Evolutionary conservation across 1,139 yeast species (phyloP), one percentile per base, ranked within the genome.

Genomic region (Maudiozyma humilis): DNA sequence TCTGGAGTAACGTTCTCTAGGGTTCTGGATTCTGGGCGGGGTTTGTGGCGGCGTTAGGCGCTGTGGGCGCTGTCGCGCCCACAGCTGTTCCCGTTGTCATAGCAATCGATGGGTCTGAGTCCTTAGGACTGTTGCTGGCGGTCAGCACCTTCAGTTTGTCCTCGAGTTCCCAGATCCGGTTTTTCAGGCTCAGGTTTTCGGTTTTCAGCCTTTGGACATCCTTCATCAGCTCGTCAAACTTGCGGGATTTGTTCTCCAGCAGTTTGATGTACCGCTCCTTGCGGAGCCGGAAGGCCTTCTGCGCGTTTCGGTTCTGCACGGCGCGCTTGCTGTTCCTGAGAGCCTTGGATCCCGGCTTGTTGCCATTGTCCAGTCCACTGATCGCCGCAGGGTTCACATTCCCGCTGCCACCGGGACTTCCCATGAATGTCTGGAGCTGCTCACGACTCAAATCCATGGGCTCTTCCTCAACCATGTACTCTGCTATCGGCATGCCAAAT

Each of bases 291-390:
- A 86, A 87, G 10, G 95, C 94, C 54, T 85, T 76, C 63, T 87
- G 96, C 1, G 96, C 95, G 47, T 78, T 81, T 55, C 95, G 70
- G 66, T 87, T 87, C 65, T 87, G 96, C 14, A 81, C 85, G 1
- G 95, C 95, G 50, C 96, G 75, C 63, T 84, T 85, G 33, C 91
- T 75, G 47, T 70, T 72, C 14, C 34, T 19, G 8, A 17, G 12
- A 2, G n/a, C 12, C 14, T 32, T 23, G 4, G 39, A 17, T 15
- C 23, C 23, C 12, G 38, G 38, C 19, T 20, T 35, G 23, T 35
- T 35, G 27, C 8, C 10, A 20, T 20, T 20, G 17, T 10, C 16
- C 3, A n/a, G n/a, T n/a, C 27, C 27, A 20, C 16, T 18, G 25
- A 35, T 16, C 8, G 27, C 27, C 27, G 27, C 27, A 6, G 27